Base-by-base conservation (phyloP, 1,284 basidiomycete species). In the Cryptococcus deneoformans region DNA sequence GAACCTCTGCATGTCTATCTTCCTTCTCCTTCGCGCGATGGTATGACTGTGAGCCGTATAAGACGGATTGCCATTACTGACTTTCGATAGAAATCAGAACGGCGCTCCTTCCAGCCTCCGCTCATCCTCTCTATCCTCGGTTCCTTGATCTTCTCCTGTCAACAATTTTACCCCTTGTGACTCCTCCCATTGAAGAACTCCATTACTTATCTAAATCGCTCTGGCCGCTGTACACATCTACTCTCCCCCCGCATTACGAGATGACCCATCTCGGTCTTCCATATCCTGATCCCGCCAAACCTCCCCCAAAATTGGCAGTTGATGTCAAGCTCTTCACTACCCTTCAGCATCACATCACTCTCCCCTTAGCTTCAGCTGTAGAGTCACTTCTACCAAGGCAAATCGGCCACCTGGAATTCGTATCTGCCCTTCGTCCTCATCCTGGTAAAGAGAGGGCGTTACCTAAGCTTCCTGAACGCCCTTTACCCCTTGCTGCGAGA, bases 1-100 rank as follows among this genome's bases (percentile, higher is more conserved):
- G 88, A 91, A 67, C 90, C 90, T 0, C 86, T 87, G 63, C 84
- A 85, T 67, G 72, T 92, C n/a, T 84, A 87, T 57, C 75, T 88
- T 0, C 76, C 81, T 1, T 77, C 83, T 1, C 79, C 82, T 1
- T 77, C 78, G n/a, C 87, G 86, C 78, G 80, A 86, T 79, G 82
- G 88, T 86, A 57, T 45, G 58, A 47, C 16, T n/a, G 9, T 16
- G 34, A 35, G 14, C 7, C 34, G 9, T 10, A 20, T 46, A 14
- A 16, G 35, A 16, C 47, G 29, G 9, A n/a, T 39, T 52, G 43
- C 42, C 20, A 10, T 10, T 10, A 51, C 39, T 29, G 29, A 29
- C 29, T 29, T 29, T 29, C 29, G 10, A n/a, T 52, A 72, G 73
- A 76, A 8, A 65, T 71, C 46, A 47, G 70, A 10, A 16, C 54